These are phyloP conservation scores for Hura crepitans DNA, from an alignment of 441 rosid genomes.

Conservation along the genomic window DNA sequence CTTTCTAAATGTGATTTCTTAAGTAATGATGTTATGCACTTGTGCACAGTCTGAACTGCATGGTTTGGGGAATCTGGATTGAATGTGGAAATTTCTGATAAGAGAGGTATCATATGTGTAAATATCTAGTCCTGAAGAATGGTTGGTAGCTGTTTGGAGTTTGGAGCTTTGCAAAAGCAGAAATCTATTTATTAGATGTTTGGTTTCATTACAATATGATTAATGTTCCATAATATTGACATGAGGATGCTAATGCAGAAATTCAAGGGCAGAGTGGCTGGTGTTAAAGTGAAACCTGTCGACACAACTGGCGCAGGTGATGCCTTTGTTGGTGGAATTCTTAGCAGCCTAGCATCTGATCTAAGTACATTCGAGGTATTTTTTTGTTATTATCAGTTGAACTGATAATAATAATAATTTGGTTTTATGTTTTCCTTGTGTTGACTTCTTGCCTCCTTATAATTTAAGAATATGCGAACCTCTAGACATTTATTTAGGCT, in stretches of 20 bases:
- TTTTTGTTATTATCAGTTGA: constrained; percentile 1
- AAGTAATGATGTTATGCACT: not conserved
- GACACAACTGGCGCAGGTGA: constrained; percentile 99
- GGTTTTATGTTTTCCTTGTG: not conserved
- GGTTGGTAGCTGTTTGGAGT: not conserved
- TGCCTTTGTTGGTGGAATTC: constrained; percentile 84
- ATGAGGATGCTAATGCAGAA: constrained; percentile 41
- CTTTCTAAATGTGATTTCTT: too few relatives aligned
- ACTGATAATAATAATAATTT: constrained; percentile 5
- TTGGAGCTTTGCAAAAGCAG: not conserved
- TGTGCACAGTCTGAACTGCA: not conserved
- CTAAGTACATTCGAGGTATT: constrained; percentile 53
- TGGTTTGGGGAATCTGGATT: not conserved
- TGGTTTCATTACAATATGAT: not conserved
- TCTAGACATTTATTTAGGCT: not conserved
- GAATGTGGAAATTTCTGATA: not conserved
- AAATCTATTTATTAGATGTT: not conserved
- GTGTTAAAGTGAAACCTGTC: constrained; percentile 72
- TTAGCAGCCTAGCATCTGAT: constrained; percentile 69
- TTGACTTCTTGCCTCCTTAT: not conserved
- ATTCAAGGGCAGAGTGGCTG: constrained; percentile 74
- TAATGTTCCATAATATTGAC: not conserved
- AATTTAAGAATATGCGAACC: not conserved
- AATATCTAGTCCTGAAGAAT: not conserved
- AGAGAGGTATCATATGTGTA: not conserved